Percentiles rank a stretch among this genome's conserved stretches.
Evolutionary conservation across 257 asterid species (phyloP).

Genomic region (Eustoma russellianum): DNA sequence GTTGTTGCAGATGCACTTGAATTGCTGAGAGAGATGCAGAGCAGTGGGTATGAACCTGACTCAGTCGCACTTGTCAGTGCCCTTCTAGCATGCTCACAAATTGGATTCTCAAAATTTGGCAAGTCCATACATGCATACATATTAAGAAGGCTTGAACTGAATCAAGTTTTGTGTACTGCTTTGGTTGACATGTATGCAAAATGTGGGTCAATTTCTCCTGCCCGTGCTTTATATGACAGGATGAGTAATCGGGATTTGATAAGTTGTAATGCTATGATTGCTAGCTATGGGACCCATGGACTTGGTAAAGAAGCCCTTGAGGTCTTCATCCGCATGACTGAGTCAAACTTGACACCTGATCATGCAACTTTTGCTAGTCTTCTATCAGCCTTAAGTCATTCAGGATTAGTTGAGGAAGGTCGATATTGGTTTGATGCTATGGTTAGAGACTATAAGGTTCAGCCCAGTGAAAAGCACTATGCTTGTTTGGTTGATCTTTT

Average conservation of each 20-base stretch:
- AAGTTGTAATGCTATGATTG: too few species aligned
- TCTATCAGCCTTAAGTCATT: slow-evolving; percentile 72
- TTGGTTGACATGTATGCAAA: slow-evolving; percentile 77
- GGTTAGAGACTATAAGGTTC: slow-evolving; percentile 45
- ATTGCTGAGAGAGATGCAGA: slow-evolving; percentile 54
- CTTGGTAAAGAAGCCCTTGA: slow-evolving; percentile 54
- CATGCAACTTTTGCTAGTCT: slow-evolving; percentile 83
- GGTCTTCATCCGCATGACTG: slow-evolving; percentile 43
- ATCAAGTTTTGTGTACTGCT: slow-evolving; percentile 57
- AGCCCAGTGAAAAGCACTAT: slow-evolving; percentile 71
- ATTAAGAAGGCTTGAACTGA: slow-evolving; percentile 30
- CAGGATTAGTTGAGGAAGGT: slow-evolving; percentile 67
- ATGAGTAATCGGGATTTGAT: too few species aligned
- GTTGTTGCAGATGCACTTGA: slow-evolving; percentile 36
- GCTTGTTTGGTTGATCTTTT: slow-evolving; percentile 71
- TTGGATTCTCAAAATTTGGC: slow-evolving; percentile 42
- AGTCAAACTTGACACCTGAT: slow-evolving; percentile 36
- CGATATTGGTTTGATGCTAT: slow-evolving; percentile 46
- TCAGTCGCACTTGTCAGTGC: slow-evolving; percentile 52
- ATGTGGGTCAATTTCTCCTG: slow-evolving; percentile 51
- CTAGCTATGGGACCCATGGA: slow-evolving; percentile 34
- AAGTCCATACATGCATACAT: slow-evolving; percentile 49
- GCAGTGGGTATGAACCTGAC: slow-evolving; percentile 45
- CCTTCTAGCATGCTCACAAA: slow-evolving; percentile 58
- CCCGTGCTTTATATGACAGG: slow-evolving; percentile 28